These are phyloP conservation scores for Linnemannia zychae DNA, from an alignment of 192 early-diverging fungal genomes.

Conservation along the genomic window DNA sequence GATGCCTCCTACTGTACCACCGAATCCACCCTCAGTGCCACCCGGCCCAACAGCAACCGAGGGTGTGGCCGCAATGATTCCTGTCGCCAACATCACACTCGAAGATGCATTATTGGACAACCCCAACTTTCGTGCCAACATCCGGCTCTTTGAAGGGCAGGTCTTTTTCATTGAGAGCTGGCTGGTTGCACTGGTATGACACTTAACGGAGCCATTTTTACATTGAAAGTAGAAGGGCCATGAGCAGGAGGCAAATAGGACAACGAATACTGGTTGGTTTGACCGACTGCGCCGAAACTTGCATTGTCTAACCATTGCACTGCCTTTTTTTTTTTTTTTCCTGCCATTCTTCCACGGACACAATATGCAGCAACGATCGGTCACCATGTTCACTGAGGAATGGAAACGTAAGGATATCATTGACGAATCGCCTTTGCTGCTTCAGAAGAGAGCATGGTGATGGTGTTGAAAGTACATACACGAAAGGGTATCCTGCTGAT, in stretches of 20 bases:
- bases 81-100: constrained; percentile 57
- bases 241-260: background rate
- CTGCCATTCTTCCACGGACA: background rate
- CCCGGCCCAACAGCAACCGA: constrained; percentile 26
- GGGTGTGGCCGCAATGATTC: constrained; percentile 50
- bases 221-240: background rate
- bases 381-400: constrained; percentile 44
- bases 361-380: constrained; percentile 40
- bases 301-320: constrained; percentile 1
- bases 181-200: constrained; percentile 58
- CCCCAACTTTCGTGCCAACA: constrained; percentile 67
- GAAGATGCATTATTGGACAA: constrained; percentile 68
- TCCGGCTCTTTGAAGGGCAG: constrained; percentile 67
- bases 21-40: constrained; percentile 29
- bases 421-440: background rate
- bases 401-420: constrained; percentile 43
- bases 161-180: constrained; percentile 69
- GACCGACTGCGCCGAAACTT: background rate
- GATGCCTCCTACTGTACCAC: constrained; percentile 16
- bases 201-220: background rate
- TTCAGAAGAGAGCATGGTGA: background rate
- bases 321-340: background rate
- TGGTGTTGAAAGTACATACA: background rate
- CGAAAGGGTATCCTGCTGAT: background rate
- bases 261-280: background rate